Evolutionary conservation across 352 stramenopile genomes (phyloP).

Genomic region (Blastocystis hominis): DNA sequence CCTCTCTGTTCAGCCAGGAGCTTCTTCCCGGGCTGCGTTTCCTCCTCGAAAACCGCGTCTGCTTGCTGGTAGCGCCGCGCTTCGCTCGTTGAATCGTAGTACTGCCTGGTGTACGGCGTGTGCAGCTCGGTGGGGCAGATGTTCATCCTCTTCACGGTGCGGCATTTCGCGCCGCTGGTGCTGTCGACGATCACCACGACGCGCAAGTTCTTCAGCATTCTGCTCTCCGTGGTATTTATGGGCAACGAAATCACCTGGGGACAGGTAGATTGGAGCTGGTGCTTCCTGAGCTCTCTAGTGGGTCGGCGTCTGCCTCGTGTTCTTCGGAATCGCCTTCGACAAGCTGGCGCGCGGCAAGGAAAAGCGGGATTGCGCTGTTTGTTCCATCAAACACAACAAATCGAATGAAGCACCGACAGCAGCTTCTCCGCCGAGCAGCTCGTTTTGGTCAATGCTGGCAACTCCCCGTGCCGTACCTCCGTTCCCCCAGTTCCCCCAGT

Average conservation of each 20-base stretch:
- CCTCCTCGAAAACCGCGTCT: constrained; percentile 9
- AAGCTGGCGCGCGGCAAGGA: constrained; percentile 38
- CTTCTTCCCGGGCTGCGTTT: constrained; percentile 65
- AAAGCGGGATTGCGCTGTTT: not conserved
- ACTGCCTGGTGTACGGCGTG: constrained; percentile 73
- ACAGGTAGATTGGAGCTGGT: not conserved
- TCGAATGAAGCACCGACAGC: not conserved
- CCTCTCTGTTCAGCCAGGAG: constrained; percentile 11
- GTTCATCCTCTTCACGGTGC: constrained; percentile 98
- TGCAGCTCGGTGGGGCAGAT: constrained; percentile 90
- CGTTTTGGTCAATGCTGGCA: too few species aligned
- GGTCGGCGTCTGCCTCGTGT: constrained; percentile 75
- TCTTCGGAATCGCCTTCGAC: constrained; percentile 65
- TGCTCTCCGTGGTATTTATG: constrained; percentile 90
- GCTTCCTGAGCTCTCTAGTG: constrained; percentile 63
- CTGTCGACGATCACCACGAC: constrained; percentile 96
- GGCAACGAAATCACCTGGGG: constrained; percentile 79
- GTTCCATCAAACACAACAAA: not conserved
- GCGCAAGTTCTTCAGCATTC: constrained; percentile 97
- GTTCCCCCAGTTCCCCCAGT: too few species aligned
- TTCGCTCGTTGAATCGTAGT: constrained; percentile 52
- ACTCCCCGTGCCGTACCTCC: too few species aligned
- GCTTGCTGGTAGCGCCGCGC: not conserved
- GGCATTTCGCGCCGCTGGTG: constrained; percentile 85
- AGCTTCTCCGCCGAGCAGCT: not conserved